These are phyloP conservation scores for Conoideocrella luteorostrata DNA, from an alignment of 2,329 filamentous ascomycete genomes.

Conservation along the genomic window DNA sequence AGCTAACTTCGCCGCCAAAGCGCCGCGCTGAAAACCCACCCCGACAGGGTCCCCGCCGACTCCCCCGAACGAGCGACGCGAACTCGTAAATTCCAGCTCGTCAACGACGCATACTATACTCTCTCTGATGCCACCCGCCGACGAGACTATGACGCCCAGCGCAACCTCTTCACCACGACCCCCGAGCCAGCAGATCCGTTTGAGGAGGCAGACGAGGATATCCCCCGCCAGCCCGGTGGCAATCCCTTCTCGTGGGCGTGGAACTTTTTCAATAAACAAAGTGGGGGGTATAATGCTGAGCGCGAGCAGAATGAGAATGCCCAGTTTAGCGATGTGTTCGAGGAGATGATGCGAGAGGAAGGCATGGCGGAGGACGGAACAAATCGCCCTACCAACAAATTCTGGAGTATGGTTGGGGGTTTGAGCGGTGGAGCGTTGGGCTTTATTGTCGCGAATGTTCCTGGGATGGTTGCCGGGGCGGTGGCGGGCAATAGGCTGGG, in stretches of 20 bases:
- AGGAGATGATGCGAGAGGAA: constrained; percentile 86
- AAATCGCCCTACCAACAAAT: constrained; percentile 58
- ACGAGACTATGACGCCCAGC: constrained; percentile 74
- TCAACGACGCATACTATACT: constrained; percentile 91
- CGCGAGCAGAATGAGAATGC: constrained; percentile 57
- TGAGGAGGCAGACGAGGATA: constrained; percentile 37
- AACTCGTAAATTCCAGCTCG: constrained; percentile 83
- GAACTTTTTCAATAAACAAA: constrained; percentile 47
- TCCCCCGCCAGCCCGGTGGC: constrained; percentile 34
- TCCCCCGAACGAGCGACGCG: constrained; percentile 76
- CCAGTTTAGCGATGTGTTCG: constrained; percentile 83
- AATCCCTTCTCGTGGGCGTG: constrained; percentile 72
- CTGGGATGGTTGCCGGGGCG: constrained; percentile 80
- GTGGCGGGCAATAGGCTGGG: constrained; percentile 92
- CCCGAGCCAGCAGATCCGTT: constrained; percentile 34
- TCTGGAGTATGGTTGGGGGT: constrained; percentile 84
- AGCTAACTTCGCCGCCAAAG: constrained; percentile 31
- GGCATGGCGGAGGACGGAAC: constrained; percentile 68
- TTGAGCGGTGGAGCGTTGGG: constrained; percentile 84
- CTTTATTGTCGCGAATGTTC: constrained; percentile 91
- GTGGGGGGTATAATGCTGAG: constrained; percentile 21
- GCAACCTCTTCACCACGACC: constrained; percentile 24
- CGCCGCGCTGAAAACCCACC: constrained; percentile 85
- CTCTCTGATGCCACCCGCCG: constrained; percentile 74
- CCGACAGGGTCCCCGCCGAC: constrained; percentile 78